A percentile compares a stretch with the other conserved stretches of the same genome.
These are phyloP conservation scores for Trichopus zeylanicus DNA, from an alignment of 116 monocot species.

Conservation along the genomic window DNA sequence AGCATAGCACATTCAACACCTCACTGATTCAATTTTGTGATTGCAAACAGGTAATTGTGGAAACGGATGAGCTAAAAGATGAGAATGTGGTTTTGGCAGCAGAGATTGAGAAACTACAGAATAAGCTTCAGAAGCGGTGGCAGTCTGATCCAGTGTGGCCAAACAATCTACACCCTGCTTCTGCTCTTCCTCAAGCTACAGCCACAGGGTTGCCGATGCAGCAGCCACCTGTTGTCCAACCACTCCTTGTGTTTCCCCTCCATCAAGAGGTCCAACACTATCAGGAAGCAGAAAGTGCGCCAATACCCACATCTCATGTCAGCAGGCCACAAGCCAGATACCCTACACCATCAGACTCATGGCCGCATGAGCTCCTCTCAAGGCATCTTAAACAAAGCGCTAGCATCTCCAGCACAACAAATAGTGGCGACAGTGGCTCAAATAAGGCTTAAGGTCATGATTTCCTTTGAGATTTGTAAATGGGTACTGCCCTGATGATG, in stretches of 20 bases:
- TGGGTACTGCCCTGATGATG: too few relatives aligned
- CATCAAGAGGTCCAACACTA: slow-evolving; percentile 21
- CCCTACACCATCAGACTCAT: slow-evolving; percentile 16
- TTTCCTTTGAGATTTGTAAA: too few relatives aligned
- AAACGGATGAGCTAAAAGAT: slow-evolving; percentile 58
- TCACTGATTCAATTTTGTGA: not conserved
- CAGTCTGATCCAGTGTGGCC: slow-evolving; percentile 11
- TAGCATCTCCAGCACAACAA: not conserved
- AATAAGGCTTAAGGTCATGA: too few relatives aligned
- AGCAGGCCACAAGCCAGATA: slow-evolving; percentile 16
- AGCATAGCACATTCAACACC: too few relatives aligned
- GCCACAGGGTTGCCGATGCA: slow-evolving; percentile 10
- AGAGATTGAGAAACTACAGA: slow-evolving; percentile 40
- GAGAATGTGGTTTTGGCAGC: slow-evolving; percentile 38
- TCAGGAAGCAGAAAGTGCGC: not conserved
- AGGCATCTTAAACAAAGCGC: slow-evolving; percentile 1
- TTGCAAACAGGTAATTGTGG: slow-evolving; percentile 38
- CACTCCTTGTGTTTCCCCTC: slow-evolving; percentile 17
- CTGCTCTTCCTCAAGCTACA: slow-evolving; percentile 1
- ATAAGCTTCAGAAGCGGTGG: slow-evolving; percentile 17
- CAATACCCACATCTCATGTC: slow-evolving; percentile 5
- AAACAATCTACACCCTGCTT: slow-evolving; percentile 1
- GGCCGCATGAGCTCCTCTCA: slow-evolving; percentile 19
- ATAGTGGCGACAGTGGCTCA: not conserved
- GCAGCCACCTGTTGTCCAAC: slow-evolving; percentile 8